Base-by-base conservation (phyloP, 176 grass and related monocot genomes). In the Phyllostachys edulis region DNA sequence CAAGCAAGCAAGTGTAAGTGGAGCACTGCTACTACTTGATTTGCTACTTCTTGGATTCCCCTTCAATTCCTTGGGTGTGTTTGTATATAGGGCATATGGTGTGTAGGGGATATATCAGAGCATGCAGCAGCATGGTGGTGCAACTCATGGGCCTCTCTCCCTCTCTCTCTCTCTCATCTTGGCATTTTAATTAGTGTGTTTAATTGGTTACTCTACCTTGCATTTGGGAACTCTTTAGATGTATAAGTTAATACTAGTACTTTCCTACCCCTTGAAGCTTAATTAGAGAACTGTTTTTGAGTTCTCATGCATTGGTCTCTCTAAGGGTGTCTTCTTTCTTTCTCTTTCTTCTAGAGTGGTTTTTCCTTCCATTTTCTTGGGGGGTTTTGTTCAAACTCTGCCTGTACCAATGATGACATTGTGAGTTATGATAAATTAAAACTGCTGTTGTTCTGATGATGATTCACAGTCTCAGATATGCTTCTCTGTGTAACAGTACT, bases 271-370 rank as follows among this genome's bases (percentile, higher is more conserved):
- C 66, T 84, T 63, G 89, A 82, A 87, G 75, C 80, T 87, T 72
- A 80, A 55, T 79, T 90, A 44, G 89, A 87, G 85, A 84, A 84
- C 89, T 90, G 69, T 87, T 90, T 90, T 90, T 90, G 85, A 90
- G 89, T 90, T 90, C 85, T 91, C 89, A 71, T 65, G 80, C 80
- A 84, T 52, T 69, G 54, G 84, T 67, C 74, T 66, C 77, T 69
- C 78, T 4, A 83, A 90, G 84, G 84, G 88, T 86, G 42, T 47
- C 55, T 65, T 66, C 41, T 40, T 45, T 44, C 21, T 36, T 7
- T 70, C 56, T 45, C 55, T 77, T 38, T 75, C 51, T 75, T 89
- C 75, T 70, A 84, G 84, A 90, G 75, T 87, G 84, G 49, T 16
- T 45, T 87, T 62, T 67, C 54, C 52, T 62, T 80, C 74, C 52